phyloP scores from a whole-genome alignment of 257 asterid species.

The Gentiana dahurica region DNA sequence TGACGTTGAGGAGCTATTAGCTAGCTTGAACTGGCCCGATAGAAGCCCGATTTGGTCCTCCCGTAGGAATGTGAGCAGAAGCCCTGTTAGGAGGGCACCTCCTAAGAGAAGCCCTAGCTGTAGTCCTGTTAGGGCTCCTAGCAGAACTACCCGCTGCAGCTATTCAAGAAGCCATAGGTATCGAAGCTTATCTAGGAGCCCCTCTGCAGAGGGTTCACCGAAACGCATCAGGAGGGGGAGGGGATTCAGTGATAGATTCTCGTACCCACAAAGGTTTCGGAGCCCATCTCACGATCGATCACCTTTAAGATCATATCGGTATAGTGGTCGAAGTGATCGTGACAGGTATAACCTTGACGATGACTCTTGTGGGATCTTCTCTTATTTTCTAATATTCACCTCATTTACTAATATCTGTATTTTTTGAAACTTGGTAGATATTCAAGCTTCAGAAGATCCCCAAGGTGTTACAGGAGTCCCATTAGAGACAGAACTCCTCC shows the following conservation, averaged over 20 bases:
- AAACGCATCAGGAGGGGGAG: constrained; percentile 89
- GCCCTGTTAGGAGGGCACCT: constrained; percentile 66
- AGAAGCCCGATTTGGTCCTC: constrained; percentile 52
- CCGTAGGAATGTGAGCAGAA: constrained; percentile 69
- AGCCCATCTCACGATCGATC: constrained; percentile 91
- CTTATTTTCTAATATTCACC: neutral
- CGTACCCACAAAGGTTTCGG: constrained; percentile 69
- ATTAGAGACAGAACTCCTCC: constrained; percentile 94
- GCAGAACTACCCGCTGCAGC: constrained; percentile 52
- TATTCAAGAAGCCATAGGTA: constrained; percentile 67
- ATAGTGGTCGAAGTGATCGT: constrained; percentile 67
- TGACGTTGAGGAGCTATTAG: no score
- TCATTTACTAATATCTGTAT: neutral
- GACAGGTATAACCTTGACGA: constrained; percentile 37
- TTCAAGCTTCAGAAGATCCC: constrained; percentile 79
- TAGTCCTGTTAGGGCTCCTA: constrained; percentile 14
- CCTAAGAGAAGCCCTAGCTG: constrained; percentile 4
- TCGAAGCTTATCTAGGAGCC: constrained; percentile 85
- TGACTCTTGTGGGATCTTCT: neutral
- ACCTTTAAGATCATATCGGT: constrained; percentile 72
- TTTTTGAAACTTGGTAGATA: constrained; percentile 30
- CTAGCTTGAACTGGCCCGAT: no score
- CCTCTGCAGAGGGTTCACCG: constrained; percentile 82
- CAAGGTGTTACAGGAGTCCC: constrained; percentile 93
- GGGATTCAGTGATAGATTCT: constrained; percentile 90